phyloP scores from a whole-genome alignment of 768 basidiomycete genomes.

The Mycena galericulata region DNA sequence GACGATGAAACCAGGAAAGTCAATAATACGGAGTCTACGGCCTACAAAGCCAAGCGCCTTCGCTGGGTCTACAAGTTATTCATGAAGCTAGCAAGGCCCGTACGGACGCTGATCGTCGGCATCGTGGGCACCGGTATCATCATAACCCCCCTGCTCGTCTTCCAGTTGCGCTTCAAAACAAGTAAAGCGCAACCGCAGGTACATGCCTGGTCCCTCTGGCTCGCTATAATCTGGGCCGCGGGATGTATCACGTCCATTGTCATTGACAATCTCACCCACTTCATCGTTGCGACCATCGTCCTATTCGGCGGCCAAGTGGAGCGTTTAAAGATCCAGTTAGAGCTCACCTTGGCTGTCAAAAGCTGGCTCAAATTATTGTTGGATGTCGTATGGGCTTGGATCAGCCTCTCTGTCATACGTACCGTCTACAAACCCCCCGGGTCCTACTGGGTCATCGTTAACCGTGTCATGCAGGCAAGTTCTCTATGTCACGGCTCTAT shows the following conservation, averaged over 20 bases:
- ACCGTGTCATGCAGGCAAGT: slow-evolving; percentile 76
- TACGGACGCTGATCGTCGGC: slow-evolving; percentile 71
- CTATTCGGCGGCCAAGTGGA: slow-evolving; percentile 73
- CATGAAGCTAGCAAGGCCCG: slow-evolving; percentile 70
- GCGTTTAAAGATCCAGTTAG: slow-evolving; percentile 73
- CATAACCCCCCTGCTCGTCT: slow-evolving; percentile 77
- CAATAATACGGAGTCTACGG: slow-evolving; percentile 40
- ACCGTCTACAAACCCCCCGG: slow-evolving; percentile 69
- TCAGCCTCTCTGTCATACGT: slow-evolving; percentile 73
- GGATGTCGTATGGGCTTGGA: slow-evolving; percentile 80
- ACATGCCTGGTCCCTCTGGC: slow-evolving; percentile 74
- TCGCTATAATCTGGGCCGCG: slow-evolving; percentile 75
- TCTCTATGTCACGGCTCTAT: neutral
- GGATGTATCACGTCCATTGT: slow-evolving; percentile 70
- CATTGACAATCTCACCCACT: slow-evolving; percentile 71
- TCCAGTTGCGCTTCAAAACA: slow-evolving; percentile 68
- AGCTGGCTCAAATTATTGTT: slow-evolving; percentile 79
- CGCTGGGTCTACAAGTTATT: slow-evolving; percentile 73
- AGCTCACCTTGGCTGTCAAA: slow-evolving; percentile 78
- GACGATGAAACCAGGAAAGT: slow-evolving; percentile 51
- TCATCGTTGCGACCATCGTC: slow-evolving; percentile 65
- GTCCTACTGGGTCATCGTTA: slow-evolving; percentile 74
- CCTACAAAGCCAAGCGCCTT: slow-evolving; percentile 70
- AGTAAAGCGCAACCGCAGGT: slow-evolving; percentile 66
- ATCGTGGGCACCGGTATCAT: slow-evolving; percentile 71